phyloP scores from a whole-genome alignment of 2,329 filamentous ascomycete genomes.

The Talaromyces sp. region DNA sequence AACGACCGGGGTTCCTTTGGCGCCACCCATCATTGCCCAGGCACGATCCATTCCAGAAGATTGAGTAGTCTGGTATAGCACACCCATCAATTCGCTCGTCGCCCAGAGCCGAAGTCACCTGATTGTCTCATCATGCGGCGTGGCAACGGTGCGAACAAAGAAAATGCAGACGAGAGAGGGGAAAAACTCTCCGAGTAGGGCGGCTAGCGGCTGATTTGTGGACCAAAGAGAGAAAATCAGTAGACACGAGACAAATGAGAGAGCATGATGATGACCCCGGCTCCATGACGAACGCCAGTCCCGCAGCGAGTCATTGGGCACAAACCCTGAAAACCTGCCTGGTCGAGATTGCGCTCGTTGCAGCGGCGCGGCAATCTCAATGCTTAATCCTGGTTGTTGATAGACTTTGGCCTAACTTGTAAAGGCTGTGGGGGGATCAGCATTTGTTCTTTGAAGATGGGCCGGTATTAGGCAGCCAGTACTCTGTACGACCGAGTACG shows the following conservation, averaged over 20 bases:
- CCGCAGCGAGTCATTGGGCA: background rate
- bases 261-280: background rate
- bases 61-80: background rate
- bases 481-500: too few species aligned
- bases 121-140: constrained; percentile 9
- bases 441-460: background rate
- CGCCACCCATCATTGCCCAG: background rate
- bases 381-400: background rate
- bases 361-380: background rate
- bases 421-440: background rate
- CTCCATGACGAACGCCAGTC: background rate
- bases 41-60: background rate
- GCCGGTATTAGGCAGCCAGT: background rate
- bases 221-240: background rate
- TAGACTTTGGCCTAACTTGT: background rate
- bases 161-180: background rate
- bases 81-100: background rate
- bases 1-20: background rate
- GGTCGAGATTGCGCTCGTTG: background rate
- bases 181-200: constrained; percentile 6
- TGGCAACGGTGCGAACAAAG: constrained; percentile 3
- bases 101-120: constrained; percentile 3
- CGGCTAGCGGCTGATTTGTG: constrained; percentile 8
- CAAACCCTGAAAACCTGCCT: background rate
- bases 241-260: background rate